Percentiles rank a stretch among this genome's conserved stretches.
Evolutionary conservation across 2,329 filamentous ascomycete species (phyloP).

Genomic region (Didymella glomerata): DNA sequence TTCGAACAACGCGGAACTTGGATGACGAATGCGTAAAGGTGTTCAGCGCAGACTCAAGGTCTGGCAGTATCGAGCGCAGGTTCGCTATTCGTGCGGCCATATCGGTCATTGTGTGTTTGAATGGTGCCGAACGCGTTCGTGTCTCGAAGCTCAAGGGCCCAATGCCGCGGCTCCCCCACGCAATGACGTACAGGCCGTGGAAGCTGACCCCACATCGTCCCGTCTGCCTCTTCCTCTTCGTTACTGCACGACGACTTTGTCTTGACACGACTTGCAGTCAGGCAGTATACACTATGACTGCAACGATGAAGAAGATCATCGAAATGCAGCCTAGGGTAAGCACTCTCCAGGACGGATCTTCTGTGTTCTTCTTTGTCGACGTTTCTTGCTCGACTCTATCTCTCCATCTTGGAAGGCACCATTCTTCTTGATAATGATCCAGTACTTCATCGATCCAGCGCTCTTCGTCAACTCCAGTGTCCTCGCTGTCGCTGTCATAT

Average conservation of each 20-base stretch:
- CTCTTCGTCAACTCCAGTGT: neutral
- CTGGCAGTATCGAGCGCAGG: constrained; percentile 41
- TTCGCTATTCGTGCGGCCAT: constrained; percentile 43
- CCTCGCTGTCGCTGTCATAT: constrained; percentile 9
- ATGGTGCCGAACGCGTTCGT: constrained; percentile 9
- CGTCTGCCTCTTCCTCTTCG: neutral
- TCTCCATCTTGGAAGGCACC: constrained; percentile 21
- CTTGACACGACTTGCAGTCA: neutral
- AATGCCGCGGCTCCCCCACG: constrained; percentile 10
- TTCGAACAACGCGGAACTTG: constrained; percentile 49
- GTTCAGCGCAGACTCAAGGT: constrained; percentile 44
- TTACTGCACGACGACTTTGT: neutral
- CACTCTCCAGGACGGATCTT: constrained; percentile 11
- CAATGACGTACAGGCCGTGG: constrained; percentile 11
- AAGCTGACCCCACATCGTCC: neutral
- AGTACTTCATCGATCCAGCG: constrained; percentile 7
- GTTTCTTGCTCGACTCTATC: constrained; percentile 8
- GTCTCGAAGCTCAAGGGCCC: constrained; percentile 13
- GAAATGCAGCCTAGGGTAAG: constrained; percentile 6
- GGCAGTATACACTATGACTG: constrained; percentile 6
- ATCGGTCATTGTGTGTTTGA: constrained; percentile 25
- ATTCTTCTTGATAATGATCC: constrained; percentile 6
- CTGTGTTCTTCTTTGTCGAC: neutral
- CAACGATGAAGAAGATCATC: constrained; percentile 5
- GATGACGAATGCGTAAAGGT: constrained; percentile 45